Evolutionary conservation across 345 rosid genomes (phyloP).

Genomic region (Corchorus olitorius): DNA sequence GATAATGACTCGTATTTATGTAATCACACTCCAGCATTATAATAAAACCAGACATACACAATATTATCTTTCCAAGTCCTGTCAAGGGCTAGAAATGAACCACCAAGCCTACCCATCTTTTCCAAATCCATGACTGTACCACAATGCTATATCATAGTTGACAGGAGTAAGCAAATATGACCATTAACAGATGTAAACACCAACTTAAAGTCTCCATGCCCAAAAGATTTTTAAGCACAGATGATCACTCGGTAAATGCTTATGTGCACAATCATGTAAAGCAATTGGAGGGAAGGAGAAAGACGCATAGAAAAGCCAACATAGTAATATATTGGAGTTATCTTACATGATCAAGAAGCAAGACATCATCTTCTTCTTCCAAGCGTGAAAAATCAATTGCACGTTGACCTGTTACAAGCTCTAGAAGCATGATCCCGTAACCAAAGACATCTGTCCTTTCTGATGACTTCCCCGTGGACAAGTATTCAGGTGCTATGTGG

Average conservation of each 20-base stretch:
- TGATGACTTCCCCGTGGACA: slow-evolving; percentile 95
- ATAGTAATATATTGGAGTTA: background rate
- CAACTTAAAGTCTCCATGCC: background rate
- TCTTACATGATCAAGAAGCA: slow-evolving; percentile 90
- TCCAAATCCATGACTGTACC: background rate
- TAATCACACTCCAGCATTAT: background rate
- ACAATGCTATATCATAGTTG: background rate
- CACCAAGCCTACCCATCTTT: background rate
- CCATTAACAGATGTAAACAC: background rate
- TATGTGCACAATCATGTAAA: background rate
- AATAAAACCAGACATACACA: background rate
- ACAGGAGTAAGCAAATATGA: background rate
- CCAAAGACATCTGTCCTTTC: slow-evolving; percentile 98
- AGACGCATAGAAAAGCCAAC: slow-evolving; percentile 12
- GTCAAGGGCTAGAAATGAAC: background rate
- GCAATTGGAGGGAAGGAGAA: background rate
- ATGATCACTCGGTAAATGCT: background rate
- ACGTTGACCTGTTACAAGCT: slow-evolving; percentile 99
- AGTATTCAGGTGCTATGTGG: slow-evolving; percentile 95
- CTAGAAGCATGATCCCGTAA: slow-evolving; percentile 91
- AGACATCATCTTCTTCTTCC: slow-evolving; percentile 96
- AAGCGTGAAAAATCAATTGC: slow-evolving; percentile 94
- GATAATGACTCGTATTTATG: no score
- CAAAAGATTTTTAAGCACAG: no score
- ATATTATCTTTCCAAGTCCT: background rate